phyloP scores from a whole-genome alignment of 2,329 filamentous ascomycete species.

The Colletotrichum tropicicola region DNA sequence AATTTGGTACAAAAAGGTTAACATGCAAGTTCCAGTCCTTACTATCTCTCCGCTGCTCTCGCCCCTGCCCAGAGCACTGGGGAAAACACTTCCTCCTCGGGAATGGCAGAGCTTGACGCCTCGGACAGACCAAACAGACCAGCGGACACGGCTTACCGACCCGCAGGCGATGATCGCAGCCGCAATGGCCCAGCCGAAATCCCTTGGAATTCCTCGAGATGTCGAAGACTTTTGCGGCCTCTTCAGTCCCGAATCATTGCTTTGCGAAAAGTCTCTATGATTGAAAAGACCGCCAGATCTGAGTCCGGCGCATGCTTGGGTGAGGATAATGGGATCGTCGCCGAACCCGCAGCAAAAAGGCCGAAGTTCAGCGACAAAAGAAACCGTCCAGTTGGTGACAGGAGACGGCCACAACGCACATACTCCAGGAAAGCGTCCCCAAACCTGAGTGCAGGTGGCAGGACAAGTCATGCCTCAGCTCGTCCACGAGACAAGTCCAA shows the following conservation, averaged over 20 bases:
- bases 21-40: no score
- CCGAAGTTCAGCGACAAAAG: background rate
- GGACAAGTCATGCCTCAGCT: background rate
- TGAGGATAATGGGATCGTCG: background rate
- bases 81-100: no score
- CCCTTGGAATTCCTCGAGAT: conserved; percentile 56
- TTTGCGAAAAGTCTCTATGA: conserved; percentile 44
- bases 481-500: background rate
- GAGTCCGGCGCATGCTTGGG: background rate
- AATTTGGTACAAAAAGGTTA: no score
- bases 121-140: no score
- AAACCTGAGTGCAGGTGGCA: background rate
- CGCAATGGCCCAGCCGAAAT: background rate
- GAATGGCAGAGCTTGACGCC: no score
- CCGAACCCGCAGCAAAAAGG: background rate
- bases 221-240: conserved; percentile 56
- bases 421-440: conserved; percentile 21
- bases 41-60: no score
- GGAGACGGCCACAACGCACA: conserved; percentile 33
- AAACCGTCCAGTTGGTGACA: conserved; percentile 9
- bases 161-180: background rate
- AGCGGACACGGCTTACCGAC: background rate
- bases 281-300: conserved; percentile 27
- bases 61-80: no score
- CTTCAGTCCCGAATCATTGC: conserved; percentile 52